Percentiles rank a stretch among this genome's conserved stretches.
These are phyloP conservation scores for Euphorbia tirucalli DNA, from an alignment of 345 rosid species.

Conservation along the genomic window DNA sequence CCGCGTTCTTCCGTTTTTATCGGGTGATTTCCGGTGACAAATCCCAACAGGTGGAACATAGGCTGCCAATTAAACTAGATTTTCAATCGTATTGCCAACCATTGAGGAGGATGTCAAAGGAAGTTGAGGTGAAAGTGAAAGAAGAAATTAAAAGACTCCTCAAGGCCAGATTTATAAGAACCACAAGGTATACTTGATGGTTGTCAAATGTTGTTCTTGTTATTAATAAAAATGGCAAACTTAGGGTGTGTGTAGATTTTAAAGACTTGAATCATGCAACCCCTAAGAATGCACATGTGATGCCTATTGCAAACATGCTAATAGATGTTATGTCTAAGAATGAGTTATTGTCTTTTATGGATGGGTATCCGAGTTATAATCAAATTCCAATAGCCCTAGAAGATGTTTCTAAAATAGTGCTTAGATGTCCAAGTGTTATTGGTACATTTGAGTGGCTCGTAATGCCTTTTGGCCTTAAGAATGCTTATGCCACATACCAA, in stretches of 20 bases:
- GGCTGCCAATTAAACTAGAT: background rate
- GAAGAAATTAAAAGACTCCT: background rate
- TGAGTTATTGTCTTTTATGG: background rate
- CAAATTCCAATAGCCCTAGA: background rate
- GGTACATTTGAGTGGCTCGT: background rate
- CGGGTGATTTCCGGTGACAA: no score
- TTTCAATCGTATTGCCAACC: background rate
- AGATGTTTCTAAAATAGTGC: background rate
- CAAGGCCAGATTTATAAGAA: background rate
- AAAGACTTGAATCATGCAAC: background rate
- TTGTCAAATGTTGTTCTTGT: background rate
- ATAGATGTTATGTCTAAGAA: background rate
- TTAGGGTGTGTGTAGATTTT: background rate
- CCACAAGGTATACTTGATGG: background rate
- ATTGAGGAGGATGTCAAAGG: background rate
- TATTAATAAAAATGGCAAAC: background rate
- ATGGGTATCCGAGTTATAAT: background rate
- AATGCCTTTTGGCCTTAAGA: conserved; percentile 1
- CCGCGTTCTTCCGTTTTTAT: no score
- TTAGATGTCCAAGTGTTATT: background rate
- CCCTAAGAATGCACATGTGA: background rate
- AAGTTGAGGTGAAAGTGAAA: background rate
- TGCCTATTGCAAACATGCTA: background rate
- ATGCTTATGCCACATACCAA: conserved; percentile 1
- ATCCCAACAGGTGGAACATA: conserved; percentile 9